phyloP scores from a whole-genome alignment of 2,329 filamentous ascomycete species.

The Fusarium sublunatum region DNA sequence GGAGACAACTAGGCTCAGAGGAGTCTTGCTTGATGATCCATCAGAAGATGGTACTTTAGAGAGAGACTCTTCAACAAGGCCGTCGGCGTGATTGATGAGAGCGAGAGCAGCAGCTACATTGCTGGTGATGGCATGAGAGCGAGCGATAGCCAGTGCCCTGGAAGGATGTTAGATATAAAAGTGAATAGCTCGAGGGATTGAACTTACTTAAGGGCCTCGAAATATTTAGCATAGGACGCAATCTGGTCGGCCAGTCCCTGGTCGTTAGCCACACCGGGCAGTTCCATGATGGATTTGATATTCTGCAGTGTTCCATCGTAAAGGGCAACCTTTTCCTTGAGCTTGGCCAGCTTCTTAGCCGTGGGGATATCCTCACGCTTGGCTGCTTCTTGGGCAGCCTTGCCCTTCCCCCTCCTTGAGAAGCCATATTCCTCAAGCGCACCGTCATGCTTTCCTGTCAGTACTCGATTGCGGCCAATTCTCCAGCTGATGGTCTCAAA shows the following conservation, averaged over 20 bases:
- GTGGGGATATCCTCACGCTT: conserved; percentile 70
- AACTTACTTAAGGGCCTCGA: conserved; percentile 84
- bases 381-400: conserved; percentile 52
- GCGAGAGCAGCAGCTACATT: conserved; percentile 85
- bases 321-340: conserved; percentile 87
- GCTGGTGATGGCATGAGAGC: conserved; percentile 81
- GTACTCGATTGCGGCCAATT: conserved; percentile 88
- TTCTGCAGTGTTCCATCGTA: conserved; percentile 94
- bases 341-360: conserved; percentile 79
- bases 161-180: conserved; percentile 25
- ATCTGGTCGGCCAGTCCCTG: conserved; percentile 79
- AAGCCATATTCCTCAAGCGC: conserved; percentile 65
- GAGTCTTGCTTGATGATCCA: conserved; percentile 48
- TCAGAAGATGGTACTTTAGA: conserved; percentile 57
- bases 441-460: conserved; percentile 87
- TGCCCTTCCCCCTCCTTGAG: conserved; percentile 62
- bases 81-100: conserved; percentile 78
- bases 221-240: conserved; percentile 83
- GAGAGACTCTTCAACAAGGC: conserved; percentile 68
- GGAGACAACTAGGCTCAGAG: conserved; percentile 77
- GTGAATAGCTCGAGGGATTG: neutral
- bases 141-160: conserved; percentile 84
- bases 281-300: conserved; percentile 86
- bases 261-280: conserved; percentile 91
- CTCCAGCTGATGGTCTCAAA: conserved; percentile 96